Conservation (phyloP, 2,329 filamentous ascomycete species). For the Fusarium oligoseptatum region DNA sequence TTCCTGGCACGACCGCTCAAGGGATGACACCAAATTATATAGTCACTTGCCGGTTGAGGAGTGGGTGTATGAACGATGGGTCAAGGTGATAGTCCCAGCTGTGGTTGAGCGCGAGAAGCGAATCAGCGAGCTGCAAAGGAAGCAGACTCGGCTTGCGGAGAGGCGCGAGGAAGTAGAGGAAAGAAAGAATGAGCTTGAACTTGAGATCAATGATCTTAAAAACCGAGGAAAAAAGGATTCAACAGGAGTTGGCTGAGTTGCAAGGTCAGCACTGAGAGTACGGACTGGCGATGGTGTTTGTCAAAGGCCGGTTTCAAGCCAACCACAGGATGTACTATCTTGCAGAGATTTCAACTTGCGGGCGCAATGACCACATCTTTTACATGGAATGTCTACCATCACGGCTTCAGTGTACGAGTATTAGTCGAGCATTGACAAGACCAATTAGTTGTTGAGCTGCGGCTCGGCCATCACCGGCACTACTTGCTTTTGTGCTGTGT, state of each 20-base stretch:
- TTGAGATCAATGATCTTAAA: neutral
- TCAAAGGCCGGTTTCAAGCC: neutral
- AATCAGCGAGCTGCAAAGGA: neutral
- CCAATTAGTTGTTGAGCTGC: neutral
- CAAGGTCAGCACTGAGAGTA: neutral
- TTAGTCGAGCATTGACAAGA: neutral
- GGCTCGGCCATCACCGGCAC: neutral
- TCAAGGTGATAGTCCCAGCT: neutral
- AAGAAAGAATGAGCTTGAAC: neutral
- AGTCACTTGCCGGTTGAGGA: neutral
- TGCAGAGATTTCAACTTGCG: neutral
- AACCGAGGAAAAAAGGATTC: neutral
- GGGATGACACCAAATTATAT: accelerated
- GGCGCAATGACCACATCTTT: neutral
- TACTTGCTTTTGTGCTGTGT: neutral
- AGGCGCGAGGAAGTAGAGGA: accelerated
- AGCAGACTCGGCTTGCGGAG: neutral
- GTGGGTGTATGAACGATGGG: conserved; percentile 14
- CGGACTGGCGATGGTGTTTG: neutral
- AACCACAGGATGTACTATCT: neutral
- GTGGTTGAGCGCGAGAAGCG: neutral
- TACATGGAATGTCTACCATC: neutral
- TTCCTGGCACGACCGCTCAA: neutral
- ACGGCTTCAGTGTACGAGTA: neutral
- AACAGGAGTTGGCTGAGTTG: neutral